phyloP scores from a whole-genome alignment of 768 basidiomycete genomes.

The Rhodotorula graminis region DNA sequence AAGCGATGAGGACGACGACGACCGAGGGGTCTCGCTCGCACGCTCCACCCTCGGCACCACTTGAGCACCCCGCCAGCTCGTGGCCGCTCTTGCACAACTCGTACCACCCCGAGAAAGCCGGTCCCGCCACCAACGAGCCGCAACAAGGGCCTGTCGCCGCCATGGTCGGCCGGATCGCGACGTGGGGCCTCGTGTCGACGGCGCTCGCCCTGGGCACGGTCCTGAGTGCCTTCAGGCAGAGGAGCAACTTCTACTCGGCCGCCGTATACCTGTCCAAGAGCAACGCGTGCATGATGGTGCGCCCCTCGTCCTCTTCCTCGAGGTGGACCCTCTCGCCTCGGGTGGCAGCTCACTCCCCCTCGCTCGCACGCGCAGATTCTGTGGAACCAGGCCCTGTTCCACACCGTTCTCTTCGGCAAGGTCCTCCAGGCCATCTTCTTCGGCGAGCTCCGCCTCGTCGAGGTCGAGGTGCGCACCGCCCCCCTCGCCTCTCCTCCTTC shows the following conservation, averaged over 20 bases:
- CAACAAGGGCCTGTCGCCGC: not conserved
- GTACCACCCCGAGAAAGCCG: too few species aligned
- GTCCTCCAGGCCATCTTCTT: constrained; percentile 83
- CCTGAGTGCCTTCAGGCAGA: constrained; percentile 68
- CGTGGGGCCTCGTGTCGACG: constrained; percentile 26
- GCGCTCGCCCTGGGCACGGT: constrained; percentile 55
- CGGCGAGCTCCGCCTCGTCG: constrained; percentile 74
- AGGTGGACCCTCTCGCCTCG: not conserved
- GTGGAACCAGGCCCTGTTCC: constrained; percentile 79
- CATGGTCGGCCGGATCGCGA: constrained; percentile 2
- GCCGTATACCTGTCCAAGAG: constrained; percentile 88
- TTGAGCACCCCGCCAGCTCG: too few species aligned
- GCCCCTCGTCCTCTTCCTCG: constrained; percentile 40
- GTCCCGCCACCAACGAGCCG: too few species aligned
- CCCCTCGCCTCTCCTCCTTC: not conserved
- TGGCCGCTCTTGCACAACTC: too few species aligned
- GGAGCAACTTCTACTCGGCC: constrained; percentile 91
- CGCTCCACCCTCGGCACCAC: too few species aligned
- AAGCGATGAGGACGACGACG: too few species aligned
- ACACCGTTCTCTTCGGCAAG: constrained; percentile 70
- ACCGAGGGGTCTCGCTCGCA: too few species aligned
- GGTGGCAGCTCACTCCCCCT: not conserved
- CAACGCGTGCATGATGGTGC: constrained; percentile 83
- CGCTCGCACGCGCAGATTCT: constrained; percentile 60
- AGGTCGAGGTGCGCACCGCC: constrained; percentile 69